These are phyloP conservation scores for Benincasa hispida DNA, from an alignment of 306 rosid species.

Conservation along the genomic window DNA sequence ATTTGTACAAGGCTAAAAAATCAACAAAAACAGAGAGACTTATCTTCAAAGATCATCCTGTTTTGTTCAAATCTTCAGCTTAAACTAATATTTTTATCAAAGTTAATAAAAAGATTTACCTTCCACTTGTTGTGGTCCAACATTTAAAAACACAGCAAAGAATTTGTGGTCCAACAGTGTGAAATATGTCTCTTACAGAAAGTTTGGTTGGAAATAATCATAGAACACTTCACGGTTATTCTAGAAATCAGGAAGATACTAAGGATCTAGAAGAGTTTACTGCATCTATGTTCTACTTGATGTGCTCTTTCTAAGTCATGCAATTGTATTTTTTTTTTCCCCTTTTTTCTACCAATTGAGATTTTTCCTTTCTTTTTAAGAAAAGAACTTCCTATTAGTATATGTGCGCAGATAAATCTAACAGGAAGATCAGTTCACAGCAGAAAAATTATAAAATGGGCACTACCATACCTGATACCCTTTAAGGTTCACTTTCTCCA, in stretches of 20 bases:
- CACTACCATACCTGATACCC: slow-evolving; percentile 65
- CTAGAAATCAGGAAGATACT: not conserved
- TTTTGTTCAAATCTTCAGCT: too few species aligned
- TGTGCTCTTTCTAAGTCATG: not conserved
- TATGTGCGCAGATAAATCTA: not conserved
- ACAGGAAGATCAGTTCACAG: not conserved
- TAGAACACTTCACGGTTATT: not conserved
- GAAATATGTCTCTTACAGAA: not conserved
- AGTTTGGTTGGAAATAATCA: not conserved
- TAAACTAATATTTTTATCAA: not conserved
- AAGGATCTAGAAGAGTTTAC: not conserved
- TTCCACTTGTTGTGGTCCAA: not conserved
- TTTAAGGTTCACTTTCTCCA: slow-evolving; percentile 46
- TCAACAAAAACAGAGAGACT: too few species aligned
- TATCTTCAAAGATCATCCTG: too few species aligned
- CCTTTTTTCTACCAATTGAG: not conserved
- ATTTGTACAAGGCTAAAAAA: too few species aligned
- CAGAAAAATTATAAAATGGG: not conserved
- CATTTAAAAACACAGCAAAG: not conserved
- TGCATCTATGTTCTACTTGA: not conserved
- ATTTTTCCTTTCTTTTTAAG: not conserved
- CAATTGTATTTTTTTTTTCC: not conserved
- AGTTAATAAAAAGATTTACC: not conserved
- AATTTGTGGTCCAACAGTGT: not conserved
- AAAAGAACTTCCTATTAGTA: not conserved